These are phyloP conservation scores for Lathyrus oleraceus DNA, from an alignment of 306 rosid species.

Conservation along the genomic window DNA sequence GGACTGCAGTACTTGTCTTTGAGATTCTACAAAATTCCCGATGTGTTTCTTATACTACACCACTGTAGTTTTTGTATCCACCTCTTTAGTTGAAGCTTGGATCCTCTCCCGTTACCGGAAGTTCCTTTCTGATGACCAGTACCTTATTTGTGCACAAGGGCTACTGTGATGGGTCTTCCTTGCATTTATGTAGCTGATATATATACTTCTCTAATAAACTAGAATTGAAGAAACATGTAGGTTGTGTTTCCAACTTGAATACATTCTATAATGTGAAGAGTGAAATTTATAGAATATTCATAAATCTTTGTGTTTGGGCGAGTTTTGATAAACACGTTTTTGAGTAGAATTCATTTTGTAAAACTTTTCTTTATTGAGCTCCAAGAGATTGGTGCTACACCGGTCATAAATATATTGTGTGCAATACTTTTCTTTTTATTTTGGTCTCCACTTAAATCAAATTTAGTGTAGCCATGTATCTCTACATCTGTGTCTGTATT, in stretches of 20 bases:
- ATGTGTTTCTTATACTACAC: slow-evolving; percentile 11
- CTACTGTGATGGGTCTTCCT: slow-evolving; percentile 19
- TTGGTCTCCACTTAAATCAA: no score
- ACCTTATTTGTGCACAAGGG: slow-evolving; percentile 12
- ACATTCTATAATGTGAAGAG: slow-evolving; percentile 15
- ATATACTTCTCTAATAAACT: slow-evolving; percentile 22
- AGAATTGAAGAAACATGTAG: slow-evolving; percentile 16
- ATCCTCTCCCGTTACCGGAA: not conserved
- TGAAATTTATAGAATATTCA: slow-evolving; percentile 5
- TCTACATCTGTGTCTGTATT: no score
- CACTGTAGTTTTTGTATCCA: slow-evolving; percentile 24
- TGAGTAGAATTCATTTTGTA: not conserved
- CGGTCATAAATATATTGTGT: no score
- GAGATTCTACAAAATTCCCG: slow-evolving; percentile 25
- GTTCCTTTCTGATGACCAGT: not conserved
- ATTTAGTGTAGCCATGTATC: no score
- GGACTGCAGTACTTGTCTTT: slow-evolving; percentile 17
- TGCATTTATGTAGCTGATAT: slow-evolving; percentile 33
- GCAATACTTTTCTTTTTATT: no score
- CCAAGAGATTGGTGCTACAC: no score
- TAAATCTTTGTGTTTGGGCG: not conserved
- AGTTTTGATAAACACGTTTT: not conserved
- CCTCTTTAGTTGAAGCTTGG: not conserved
- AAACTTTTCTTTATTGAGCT: no score
- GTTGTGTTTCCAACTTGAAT: slow-evolving; percentile 17